A percentile compares a stretch with the other conserved stretches of the same genome.
phyloP scores from a whole-genome alignment of 768 basidiomycete species.

The Amyloporia xantha region DNA sequence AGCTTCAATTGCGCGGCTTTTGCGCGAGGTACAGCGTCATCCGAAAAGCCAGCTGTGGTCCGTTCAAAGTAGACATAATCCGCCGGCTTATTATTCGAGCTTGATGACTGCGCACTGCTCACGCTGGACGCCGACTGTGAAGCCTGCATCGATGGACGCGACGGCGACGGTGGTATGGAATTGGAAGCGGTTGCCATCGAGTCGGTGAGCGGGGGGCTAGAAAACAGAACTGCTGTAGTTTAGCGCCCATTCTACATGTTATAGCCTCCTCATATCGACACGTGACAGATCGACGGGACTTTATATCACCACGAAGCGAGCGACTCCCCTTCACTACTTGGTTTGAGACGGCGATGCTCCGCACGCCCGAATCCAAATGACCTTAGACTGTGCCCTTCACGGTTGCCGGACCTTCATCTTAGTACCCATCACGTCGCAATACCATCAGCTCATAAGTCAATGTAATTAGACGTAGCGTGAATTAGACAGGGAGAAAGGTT shows the following conservation, averaged over 20 bases:
- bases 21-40: conserved; percentile 74
- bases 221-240: conserved; percentile 4
- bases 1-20: conserved; percentile 92
- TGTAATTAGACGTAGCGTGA: no score
- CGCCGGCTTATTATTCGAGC: conserved; percentile 31
- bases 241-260: conserved; percentile 3
- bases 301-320: no score
- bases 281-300: conserved; percentile 1
- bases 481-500: no score
- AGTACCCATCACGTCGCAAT: no score
- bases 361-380: no score
- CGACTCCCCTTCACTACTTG: no score
- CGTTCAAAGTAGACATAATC: conserved; percentile 97
- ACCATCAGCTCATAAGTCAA: no score
- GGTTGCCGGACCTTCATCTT: no score
- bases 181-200: conserved; percentile 16
- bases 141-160: conserved; percentile 16
- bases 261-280: conserved; percentile 2
- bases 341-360: no score
- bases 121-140: conserved; percentile 22
- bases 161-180: conserved; percentile 2
- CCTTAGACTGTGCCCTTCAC: no score
- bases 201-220: conserved; percentile 8
- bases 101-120: conserved; percentile 14
- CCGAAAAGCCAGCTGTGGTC: conserved; percentile 66